phyloP scores from a whole-genome alignment of 306 rosid genomes.

The Prunus campanulata region DNA sequence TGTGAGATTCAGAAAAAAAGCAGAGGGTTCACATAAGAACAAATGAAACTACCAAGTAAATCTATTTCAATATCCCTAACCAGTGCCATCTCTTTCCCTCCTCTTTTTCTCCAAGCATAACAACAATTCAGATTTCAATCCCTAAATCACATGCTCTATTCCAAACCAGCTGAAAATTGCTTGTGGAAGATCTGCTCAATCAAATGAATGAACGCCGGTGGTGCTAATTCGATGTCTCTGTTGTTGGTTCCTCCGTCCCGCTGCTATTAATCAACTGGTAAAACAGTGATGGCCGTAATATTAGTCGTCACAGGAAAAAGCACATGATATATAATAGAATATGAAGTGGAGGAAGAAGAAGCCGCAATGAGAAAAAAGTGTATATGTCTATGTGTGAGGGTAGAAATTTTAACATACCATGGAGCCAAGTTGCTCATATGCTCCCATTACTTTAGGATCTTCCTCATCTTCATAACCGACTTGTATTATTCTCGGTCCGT shows the following conservation, averaged over 20 bases:
- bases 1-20: neutral
- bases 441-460: slow-evolving; percentile 87
- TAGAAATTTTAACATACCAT: slow-evolving; percentile 48
- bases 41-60: neutral
- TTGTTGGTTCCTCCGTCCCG: slow-evolving; percentile 47
- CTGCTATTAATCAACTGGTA: slow-evolving; percentile 66
- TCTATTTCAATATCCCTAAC: too few relatives aligned
- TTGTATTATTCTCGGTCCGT: slow-evolving; percentile 91
- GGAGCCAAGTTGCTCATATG: slow-evolving; percentile 89
- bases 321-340: too few relatives aligned
- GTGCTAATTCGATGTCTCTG: slow-evolving; percentile 36
- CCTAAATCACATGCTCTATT: neutral
- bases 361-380: neutral
- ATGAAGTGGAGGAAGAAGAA: slow-evolving; percentile 5
- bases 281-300: slow-evolving; percentile 20
- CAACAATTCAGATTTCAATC: neutral
- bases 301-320: neutral
- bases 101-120: neutral
- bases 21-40: neutral
- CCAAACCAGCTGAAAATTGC: neutral
- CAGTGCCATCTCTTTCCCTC: neutral
- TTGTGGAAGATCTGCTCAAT: neutral
- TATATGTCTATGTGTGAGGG: neutral
- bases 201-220: neutral
- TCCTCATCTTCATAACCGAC: slow-evolving; percentile 86